Evolutionary conservation across 306 rosid species (phyloP).

Genomic region (Argentina anserina): DNA sequence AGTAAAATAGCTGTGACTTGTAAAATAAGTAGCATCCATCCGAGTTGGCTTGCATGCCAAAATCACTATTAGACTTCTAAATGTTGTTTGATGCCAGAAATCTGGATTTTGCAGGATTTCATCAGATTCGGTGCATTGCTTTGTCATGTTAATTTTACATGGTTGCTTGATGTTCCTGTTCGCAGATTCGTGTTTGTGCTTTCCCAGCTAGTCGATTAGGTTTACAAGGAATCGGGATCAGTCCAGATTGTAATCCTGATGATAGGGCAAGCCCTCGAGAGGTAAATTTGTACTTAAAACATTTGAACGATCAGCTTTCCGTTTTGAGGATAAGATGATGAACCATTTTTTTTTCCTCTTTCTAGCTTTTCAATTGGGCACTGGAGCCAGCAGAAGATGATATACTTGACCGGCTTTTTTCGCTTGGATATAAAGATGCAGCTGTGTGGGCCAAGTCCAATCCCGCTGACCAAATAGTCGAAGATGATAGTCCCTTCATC

Average conservation of each 20-base stretch:
- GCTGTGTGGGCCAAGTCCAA: constrained; percentile 79
- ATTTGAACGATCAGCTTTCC: not conserved
- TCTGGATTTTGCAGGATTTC: not conserved
- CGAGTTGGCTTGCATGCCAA: not conserved
- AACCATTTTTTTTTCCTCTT: not conserved
- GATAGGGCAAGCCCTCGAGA: constrained; percentile 50
- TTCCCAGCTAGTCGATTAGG: constrained; percentile 77
- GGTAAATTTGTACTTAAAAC: constrained; percentile 26
- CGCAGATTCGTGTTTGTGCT: constrained; percentile 82
- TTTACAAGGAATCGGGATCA: constrained; percentile 61
- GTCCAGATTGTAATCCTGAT: constrained; percentile 64
- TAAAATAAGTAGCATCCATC: not conserved
- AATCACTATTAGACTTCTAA: not conserved
- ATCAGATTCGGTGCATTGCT: not conserved
- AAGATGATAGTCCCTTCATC: constrained; percentile 38
- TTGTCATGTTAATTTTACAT: not conserved
- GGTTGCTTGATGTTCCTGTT: not conserved
- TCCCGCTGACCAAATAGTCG: constrained; percentile 56
- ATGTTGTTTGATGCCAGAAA: not conserved
- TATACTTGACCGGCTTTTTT: constrained; percentile 72
- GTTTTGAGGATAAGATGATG: not conserved
- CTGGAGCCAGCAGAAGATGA: constrained; percentile 84
- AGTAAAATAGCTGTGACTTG: not conserved
- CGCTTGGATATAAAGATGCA: constrained; percentile 81
- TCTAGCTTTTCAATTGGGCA: constrained; percentile 64